Percentiles rank a stretch among this genome's conserved stretches.
phyloP scores from a whole-genome alignment of 164 flowering plant genomes.

The Amborella trichopoda region DNA sequence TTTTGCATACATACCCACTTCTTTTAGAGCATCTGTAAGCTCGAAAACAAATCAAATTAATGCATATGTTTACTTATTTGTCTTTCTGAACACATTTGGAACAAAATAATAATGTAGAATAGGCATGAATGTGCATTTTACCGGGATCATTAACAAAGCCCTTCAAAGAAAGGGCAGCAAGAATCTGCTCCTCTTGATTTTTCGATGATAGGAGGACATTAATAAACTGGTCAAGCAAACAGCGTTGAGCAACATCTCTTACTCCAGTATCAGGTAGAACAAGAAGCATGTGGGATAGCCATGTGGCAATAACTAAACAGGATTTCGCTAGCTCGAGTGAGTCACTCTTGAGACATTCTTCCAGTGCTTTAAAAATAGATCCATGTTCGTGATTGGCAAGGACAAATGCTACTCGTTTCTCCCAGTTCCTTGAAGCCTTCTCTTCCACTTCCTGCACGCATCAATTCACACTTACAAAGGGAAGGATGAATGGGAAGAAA shows the following conservation, averaged over 20 bases:
- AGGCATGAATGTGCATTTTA: too few relatives aligned
- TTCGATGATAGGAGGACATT: slow-evolving; percentile 60
- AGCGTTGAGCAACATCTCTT: slow-evolving; percentile 35
- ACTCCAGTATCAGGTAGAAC: slow-evolving; percentile 51
- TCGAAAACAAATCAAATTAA: background rate
- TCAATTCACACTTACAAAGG: too few relatives aligned
- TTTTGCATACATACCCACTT: slow-evolving; percentile 49
- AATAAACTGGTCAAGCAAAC: slow-evolving; percentile 46
- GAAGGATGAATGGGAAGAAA: background rate
- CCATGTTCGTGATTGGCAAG: slow-evolving; percentile 75
- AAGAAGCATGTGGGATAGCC: slow-evolving; percentile 55
- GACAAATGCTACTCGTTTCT: slow-evolving; percentile 52
- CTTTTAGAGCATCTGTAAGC: slow-evolving; percentile 39
- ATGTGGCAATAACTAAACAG: slow-evolving; percentile 50
- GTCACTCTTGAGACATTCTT: slow-evolving; percentile 56
- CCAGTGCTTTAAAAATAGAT: slow-evolving; percentile 50
- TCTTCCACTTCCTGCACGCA: slow-evolving; percentile 45
- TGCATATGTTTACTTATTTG: background rate
- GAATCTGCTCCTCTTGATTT: slow-evolving; percentile 53
- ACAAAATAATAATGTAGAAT: slow-evolving; percentile 1
- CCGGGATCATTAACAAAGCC: slow-evolving; percentile 46
- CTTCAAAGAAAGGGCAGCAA: slow-evolving; percentile 51
- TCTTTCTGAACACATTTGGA: too few relatives aligned
- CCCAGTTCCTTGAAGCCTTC: slow-evolving; percentile 47
- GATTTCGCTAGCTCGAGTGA: slow-evolving; percentile 55